phyloP scores from a whole-genome alignment of 2,329 filamentous ascomycete species.

The Lecanicillium sp. region DNA sequence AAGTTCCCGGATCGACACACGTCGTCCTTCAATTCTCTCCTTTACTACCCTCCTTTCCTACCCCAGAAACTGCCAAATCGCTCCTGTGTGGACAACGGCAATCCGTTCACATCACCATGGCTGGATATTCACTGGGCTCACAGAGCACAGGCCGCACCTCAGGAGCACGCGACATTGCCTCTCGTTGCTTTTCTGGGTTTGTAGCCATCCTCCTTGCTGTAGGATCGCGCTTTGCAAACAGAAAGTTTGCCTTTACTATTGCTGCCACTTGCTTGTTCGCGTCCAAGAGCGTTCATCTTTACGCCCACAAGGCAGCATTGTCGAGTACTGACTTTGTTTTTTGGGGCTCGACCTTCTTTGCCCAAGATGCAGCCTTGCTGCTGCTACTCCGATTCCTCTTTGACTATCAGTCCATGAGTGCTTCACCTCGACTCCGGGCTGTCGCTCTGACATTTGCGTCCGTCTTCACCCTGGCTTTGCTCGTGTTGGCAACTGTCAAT shows the following conservation, averaged over 20 bases:
- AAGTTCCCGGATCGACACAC: too few species aligned
- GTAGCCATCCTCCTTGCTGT: background rate
- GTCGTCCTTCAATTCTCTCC: too few species aligned
- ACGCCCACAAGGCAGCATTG: constrained; percentile 1
- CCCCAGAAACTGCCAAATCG: too few species aligned
- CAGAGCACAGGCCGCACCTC: too few species aligned
- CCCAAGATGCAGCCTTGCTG: background rate
- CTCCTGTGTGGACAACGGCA: too few species aligned
- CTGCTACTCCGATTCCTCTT: background rate
- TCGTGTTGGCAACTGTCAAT: constrained; percentile 8
- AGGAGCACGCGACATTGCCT: too few species aligned
- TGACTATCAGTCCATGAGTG: background rate
- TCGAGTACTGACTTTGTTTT: background rate
- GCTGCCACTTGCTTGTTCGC: constrained; percentile 1
- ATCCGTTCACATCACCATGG: too few species aligned
- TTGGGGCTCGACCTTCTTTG: constrained; percentile 5
- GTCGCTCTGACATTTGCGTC: background rate
- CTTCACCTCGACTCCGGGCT: background rate
- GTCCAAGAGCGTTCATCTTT: constrained; percentile 1
- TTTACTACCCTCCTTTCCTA: too few species aligned
- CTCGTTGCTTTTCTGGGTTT: too few species aligned
- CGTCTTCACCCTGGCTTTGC: background rate
- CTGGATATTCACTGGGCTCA: too few species aligned
- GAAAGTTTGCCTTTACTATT: background rate
- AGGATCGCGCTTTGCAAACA: background rate